Evolutionary conservation across 805 yeast genomes (phyloP).

Genomic region (Vanderwaltozyma polyspora): DNA sequence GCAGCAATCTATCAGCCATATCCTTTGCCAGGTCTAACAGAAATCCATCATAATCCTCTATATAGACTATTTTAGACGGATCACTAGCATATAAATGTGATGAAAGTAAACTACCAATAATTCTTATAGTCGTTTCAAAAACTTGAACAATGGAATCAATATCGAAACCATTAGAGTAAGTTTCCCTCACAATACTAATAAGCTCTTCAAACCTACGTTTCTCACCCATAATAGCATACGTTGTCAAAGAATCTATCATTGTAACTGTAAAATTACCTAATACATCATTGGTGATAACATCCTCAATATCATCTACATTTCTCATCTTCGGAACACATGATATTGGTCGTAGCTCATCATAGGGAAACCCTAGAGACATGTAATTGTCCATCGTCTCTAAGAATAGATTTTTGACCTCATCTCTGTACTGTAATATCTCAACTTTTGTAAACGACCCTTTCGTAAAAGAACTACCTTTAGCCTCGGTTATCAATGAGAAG

Average conservation of each 20-base stretch:
- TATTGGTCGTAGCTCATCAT: conserved; percentile 70
- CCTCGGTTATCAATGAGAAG: no score
- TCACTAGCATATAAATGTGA: conserved; percentile 63
- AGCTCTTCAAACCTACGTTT: conserved; percentile 40
- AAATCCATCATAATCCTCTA: conserved; percentile 52
- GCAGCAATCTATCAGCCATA: conserved; percentile 57
- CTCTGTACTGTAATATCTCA: conserved; percentile 25
- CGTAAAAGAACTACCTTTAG: no score
- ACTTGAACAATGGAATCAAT: conserved; percentile 71
- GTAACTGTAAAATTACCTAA: conserved; percentile 77
- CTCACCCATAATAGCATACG: conserved; percentile 63
- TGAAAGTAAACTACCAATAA: conserved; percentile 71
- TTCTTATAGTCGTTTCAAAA: conserved; percentile 74
- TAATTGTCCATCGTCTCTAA: conserved; percentile 68
- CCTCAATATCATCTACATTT: conserved; percentile 40
- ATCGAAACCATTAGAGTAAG: conserved; percentile 34
- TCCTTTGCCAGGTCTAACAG: conserved; percentile 63
- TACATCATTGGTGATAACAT: conserved; percentile 65
- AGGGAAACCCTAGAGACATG: conserved; percentile 60
- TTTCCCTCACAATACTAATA: conserved; percentile 30
- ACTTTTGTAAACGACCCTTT: conserved; percentile 21
- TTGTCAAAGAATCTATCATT: conserved; percentile 67
- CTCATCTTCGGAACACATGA: conserved; percentile 60
- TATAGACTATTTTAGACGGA: conserved; percentile 30
- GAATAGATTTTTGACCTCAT: conserved; percentile 48